Evolutionary conservation across 495 filamentous ascomycete species (phyloP).

Genomic region (Penicillium maclennaniae): DNA sequence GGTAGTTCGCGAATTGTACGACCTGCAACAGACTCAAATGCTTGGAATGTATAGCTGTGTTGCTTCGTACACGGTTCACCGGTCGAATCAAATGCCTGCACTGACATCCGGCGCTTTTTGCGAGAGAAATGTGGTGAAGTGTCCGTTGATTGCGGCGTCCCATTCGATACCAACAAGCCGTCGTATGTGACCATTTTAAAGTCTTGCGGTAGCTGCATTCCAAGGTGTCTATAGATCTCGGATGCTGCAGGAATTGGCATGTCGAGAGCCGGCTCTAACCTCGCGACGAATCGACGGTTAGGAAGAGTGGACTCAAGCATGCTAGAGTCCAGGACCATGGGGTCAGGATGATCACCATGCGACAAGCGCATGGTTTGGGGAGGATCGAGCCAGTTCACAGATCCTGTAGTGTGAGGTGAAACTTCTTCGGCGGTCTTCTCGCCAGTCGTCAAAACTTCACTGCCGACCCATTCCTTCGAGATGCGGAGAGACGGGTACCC

Average conservation of each 20-base stretch:
- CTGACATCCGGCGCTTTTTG: slow-evolving; percentile 32
- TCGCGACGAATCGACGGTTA: slow-evolving; percentile 77
- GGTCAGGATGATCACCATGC: slow-evolving; percentile 36
- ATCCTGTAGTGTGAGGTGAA: slow-evolving; percentile 17
- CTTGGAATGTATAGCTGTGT: slow-evolving; percentile 67
- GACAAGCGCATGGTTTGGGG: slow-evolving; percentile 41
- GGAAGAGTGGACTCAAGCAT: slow-evolving; percentile 51
- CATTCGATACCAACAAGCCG: slow-evolving; percentile 56
- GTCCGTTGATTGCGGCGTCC: slow-evolving; percentile 21
- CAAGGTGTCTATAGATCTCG: slow-evolving; percentile 64
- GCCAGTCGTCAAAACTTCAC: slow-evolving; percentile 29
- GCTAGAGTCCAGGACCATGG: slow-evolving; percentile 44
- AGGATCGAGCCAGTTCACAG: slow-evolving; percentile 50
- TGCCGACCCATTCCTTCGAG: slow-evolving; percentile 43
- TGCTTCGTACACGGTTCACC: slow-evolving; percentile 40
- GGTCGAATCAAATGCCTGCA: slow-evolving; percentile 33
- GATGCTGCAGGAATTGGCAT: slow-evolving; percentile 64
- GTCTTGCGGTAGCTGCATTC: slow-evolving; percentile 50
- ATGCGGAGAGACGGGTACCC: slow-evolving; percentile 47
- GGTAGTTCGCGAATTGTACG: slow-evolving; percentile 66
- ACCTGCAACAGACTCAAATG: slow-evolving; percentile 66
- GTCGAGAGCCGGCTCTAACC: slow-evolving; percentile 77
- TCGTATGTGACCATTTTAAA: slow-evolving; percentile 61
- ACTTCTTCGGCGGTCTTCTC: slow-evolving; percentile 22
- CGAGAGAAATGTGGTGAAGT: slow-evolving; percentile 24